Conservation (phyloP, 208 protist species). For the Acanthamoeba culbertsoni region DNA sequence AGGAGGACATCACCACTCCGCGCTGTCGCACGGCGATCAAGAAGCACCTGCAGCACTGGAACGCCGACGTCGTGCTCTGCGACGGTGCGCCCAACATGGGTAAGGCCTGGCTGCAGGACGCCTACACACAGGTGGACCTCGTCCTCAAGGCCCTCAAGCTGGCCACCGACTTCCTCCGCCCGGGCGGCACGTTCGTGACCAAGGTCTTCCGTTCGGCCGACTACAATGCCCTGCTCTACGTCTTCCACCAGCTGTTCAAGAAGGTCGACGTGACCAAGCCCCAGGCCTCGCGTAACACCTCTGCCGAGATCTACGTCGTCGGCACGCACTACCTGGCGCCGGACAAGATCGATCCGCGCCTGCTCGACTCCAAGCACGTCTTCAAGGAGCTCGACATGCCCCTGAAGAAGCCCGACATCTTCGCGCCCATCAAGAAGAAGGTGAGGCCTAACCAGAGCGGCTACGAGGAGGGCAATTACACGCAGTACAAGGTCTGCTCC, state of each 20-base stretch:
- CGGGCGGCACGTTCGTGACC: conserved; percentile 95
- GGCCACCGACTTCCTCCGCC: conserved; percentile 92
- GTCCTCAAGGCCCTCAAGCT: conserved; percentile 94
- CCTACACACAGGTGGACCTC: conserved; percentile 96
- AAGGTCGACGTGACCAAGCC: conserved; percentile 98
- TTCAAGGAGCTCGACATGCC: conserved; percentile 92
- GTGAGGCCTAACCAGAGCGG: conserved; percentile 85
- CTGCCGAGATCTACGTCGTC: conserved; percentile 99
- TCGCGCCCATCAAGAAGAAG: conserved; percentile 62
- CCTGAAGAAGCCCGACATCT: conserved; percentile 32
- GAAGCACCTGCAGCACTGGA: conserved; percentile 93
- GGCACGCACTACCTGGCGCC: conserved; percentile 96
- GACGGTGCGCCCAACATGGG: conserved; percentile 99
- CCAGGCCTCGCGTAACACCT: conserved; percentile 94
- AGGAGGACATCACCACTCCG: conserved; percentile 98
- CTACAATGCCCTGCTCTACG: conserved; percentile 98
- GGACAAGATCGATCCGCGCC: conserved; percentile 92
- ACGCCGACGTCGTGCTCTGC: conserved; percentile 95
- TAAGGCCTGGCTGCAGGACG: conserved; percentile 97
- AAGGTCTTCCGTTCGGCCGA: conserved; percentile 99
- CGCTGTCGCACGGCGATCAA: conserved; percentile 94
- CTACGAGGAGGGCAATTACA: conserved; percentile 90
- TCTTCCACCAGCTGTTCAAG: conserved; percentile 97
- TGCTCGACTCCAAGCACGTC: conserved; percentile 95
- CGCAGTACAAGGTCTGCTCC: conserved; percentile 81